Percentiles rank a stretch among this genome's conserved stretches.
Evolutionary conservation across 78 protist species (phyloP).

Genomic region (Dictyostelium intermedium): DNA sequence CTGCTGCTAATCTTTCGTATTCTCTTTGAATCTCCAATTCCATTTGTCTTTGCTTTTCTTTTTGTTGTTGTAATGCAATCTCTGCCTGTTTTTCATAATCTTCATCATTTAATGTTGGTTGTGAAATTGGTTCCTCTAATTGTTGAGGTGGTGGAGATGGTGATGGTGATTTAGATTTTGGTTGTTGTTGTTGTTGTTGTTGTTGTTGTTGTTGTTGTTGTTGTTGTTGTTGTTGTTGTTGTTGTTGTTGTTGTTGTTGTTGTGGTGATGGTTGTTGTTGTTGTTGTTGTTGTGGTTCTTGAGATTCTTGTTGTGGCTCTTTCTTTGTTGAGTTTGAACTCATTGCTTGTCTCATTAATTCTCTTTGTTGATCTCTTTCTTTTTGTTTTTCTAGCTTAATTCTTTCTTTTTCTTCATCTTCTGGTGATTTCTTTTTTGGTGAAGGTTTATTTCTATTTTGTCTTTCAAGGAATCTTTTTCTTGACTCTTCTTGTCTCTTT

Average conservation of each 20-base stretch:
- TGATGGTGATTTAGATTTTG: not conserved
- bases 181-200: not conserved
- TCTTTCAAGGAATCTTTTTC: constrained; percentile 13
- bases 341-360: constrained; percentile 40
- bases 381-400: constrained; percentile 25
- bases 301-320: not conserved
- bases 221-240: not conserved
- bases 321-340: not conserved
- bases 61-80: constrained; percentile 34
- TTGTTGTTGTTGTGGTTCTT: not conserved
- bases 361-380: constrained; percentile 54
- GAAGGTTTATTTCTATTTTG: not conserved
- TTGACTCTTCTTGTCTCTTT: constrained; percentile 21
- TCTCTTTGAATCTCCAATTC: constrained; percentile 20
- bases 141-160: not conserved
- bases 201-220: not conserved
- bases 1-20: constrained; percentile 31
- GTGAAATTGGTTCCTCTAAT: not conserved
- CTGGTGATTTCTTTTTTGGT: constrained; percentile 19
- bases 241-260: not conserved
- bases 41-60: constrained; percentile 38
- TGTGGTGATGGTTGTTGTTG: not conserved
- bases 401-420: constrained; percentile 25
- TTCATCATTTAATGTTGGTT: constrained; percentile 8
- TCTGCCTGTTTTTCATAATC: constrained; percentile 19